A percentile compares a stretch with the other conserved stretches of the same genome.
Conservation (phyloP, 108 stramenopile genomes). For the Hondaea fermentalgiana region DNA sequence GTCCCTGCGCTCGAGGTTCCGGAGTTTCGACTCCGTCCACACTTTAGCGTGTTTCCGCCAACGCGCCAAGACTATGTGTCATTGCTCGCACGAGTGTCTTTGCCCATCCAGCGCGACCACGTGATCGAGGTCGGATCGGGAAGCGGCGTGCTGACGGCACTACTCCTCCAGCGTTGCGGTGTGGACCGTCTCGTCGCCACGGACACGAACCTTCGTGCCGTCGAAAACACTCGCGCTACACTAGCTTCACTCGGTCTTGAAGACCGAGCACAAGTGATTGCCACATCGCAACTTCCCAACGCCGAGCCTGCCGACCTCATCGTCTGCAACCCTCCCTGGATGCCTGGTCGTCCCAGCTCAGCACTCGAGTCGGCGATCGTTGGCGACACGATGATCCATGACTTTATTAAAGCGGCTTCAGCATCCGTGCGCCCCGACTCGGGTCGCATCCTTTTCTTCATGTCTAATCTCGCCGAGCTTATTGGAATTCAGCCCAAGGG, state of each 20-base stretch:
- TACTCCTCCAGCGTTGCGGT: background rate
- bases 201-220: background rate
- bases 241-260: background rate
- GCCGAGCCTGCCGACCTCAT: background rate
- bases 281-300: background rate
- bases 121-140: background rate
- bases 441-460: background rate
- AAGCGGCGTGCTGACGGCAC: background rate
- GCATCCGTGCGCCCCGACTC: background rate
- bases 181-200: background rate
- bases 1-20: background rate
- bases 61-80: background rate
- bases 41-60: background rate
- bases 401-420: background rate
- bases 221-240: background rate
- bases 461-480: background rate
- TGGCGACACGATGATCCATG: background rate
- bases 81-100: background rate
- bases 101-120: background rate
- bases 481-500: background rate
- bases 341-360: background rate
- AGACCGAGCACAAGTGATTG: background rate
- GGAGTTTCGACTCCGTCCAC: background rate
- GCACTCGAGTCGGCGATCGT: background rate
- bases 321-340: background rate